Evolutionary conservation across 768 basidiomycete species (phyloP).

Genomic region (Zangia roseola): DNA sequence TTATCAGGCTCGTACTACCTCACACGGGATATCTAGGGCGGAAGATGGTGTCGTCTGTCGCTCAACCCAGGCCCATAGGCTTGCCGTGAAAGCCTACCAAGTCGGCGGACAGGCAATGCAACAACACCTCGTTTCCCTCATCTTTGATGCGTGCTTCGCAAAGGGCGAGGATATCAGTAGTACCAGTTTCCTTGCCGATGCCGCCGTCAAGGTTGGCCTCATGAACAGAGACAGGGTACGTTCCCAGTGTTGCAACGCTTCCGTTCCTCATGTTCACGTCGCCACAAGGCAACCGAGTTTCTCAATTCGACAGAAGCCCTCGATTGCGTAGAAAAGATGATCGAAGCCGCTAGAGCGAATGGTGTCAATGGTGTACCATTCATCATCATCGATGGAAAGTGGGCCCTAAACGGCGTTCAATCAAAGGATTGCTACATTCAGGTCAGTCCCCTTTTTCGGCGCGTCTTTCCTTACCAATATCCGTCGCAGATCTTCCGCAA

Average conservation of each 20-base stretch:
- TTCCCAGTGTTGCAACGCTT: neutral
- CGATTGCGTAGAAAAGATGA: conserved; percentile 40
- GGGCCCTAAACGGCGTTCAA: conserved; percentile 47
- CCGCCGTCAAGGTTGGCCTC: conserved; percentile 40
- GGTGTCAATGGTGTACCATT: conserved; percentile 54
- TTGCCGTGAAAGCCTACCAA: conserved; percentile 43
- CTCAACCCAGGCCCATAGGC: conserved; percentile 43
- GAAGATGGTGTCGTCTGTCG: conserved; percentile 40
- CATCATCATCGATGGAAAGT: conserved; percentile 45
- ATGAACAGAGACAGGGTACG: conserved; percentile 39
- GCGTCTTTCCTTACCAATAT: neutral
- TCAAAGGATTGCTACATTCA: conserved; percentile 38
- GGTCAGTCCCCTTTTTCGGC: conserved; percentile 23
- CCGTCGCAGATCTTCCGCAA: conserved; percentile 31
- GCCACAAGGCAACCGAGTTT: conserved; percentile 39
- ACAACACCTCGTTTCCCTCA: conserved; percentile 31
- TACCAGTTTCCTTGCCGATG: conserved; percentile 33
- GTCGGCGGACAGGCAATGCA: conserved; percentile 42
- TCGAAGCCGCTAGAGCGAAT: conserved; percentile 39
- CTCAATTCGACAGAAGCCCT: conserved; percentile 39
- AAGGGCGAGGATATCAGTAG: conserved; percentile 39
- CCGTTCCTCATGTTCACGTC: neutral
- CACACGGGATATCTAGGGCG: conserved; percentile 22
- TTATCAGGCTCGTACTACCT: neutral
- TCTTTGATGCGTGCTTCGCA: conserved; percentile 43